Evolutionary conservation across 2,329 filamentous ascomycete species (phyloP), one percentile per base, ranked within the genome.

Genomic region (Colletotrichum acutatum): DNA sequence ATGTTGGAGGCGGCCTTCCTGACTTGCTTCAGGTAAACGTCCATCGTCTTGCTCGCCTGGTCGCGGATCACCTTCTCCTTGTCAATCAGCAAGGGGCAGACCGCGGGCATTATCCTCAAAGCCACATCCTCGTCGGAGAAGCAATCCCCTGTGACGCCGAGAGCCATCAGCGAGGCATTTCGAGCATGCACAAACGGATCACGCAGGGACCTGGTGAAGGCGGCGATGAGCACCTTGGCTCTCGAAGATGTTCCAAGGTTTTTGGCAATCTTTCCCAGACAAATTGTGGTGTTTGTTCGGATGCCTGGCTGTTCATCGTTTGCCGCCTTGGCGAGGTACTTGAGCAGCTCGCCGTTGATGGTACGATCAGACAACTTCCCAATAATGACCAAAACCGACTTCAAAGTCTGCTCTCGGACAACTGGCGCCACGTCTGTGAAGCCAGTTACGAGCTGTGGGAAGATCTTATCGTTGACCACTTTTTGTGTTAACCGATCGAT

Each of bases 231-330:
- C 0, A 99, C 96, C 82, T 98, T 99, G 60, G 93, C 89, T 74
- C 97, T 89, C 4, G 94, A 94, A 76, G 94, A 87, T 1, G 89
- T 86, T 1, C 95, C 94, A 1, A 99, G 86, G 78, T 97, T 93
- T 77, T 95, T 95, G 16, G 97, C 95, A 77, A 99, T 98, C 79
- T 98, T 98, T 26, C 97, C 97, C 0, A 99, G 85, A 80, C 96
- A 98, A 68, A 99, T 99, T 1, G 97, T 99, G 0, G 97, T 99
- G 81, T 99, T 99, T 9, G 97, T 99, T 74, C 97, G 91, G 76
- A 99, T 99, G 0, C 97, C 97, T 1, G 97, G 95, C 79, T 99
- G 96, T 78, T 98, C 97, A 75, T 99, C 97, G 78, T 98, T 99
- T 58, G 97, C 95, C 1, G 96, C 98, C 82, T 97, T 98, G 56